These are phyloP conservation scores for Botrytis galanthina DNA, from an alignment of 2,329 filamentous ascomycete genomes.

Conservation along the genomic window DNA sequence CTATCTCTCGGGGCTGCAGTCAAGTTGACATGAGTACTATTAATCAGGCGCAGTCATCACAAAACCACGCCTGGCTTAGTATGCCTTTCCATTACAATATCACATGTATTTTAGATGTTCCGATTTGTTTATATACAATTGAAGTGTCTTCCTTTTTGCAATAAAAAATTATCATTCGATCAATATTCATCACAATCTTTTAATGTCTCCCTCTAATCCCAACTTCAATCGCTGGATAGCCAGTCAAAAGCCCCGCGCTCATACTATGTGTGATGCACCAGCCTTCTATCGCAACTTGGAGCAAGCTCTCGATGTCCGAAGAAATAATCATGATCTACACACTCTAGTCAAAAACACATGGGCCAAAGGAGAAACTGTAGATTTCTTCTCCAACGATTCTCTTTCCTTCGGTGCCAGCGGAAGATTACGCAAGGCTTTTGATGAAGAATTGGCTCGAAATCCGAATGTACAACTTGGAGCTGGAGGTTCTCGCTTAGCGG, in stretches of 20 bases:
- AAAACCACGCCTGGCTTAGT: background rate
- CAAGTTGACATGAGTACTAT: background rate
- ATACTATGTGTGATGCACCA: background rate
- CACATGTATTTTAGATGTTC: background rate
- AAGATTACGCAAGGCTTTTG: background rate
- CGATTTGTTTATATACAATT: background rate
- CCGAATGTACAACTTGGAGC: background rate
- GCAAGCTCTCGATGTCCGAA: background rate
- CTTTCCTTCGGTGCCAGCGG: background rate
- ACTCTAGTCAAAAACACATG: conserved; percentile 3
- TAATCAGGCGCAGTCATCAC: background rate
- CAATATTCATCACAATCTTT: background rate
- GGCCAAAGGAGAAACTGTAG: background rate
- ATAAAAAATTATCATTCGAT: background rate
- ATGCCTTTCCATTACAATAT: background rate
- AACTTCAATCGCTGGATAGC: background rate
- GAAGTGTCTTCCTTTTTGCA: background rate
- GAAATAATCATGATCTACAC: background rate
- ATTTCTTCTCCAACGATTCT: background rate
- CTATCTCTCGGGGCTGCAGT: background rate
- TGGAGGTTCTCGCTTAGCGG: background rate
- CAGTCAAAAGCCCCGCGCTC: background rate
- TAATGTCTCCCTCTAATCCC: background rate
- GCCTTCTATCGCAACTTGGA: background rate
- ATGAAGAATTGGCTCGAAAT: background rate